These are phyloP conservation scores for Pseudozyma tsukubaensis DNA, from an alignment of 1,284 basidiomycete species.

Conservation along the genomic window DNA sequence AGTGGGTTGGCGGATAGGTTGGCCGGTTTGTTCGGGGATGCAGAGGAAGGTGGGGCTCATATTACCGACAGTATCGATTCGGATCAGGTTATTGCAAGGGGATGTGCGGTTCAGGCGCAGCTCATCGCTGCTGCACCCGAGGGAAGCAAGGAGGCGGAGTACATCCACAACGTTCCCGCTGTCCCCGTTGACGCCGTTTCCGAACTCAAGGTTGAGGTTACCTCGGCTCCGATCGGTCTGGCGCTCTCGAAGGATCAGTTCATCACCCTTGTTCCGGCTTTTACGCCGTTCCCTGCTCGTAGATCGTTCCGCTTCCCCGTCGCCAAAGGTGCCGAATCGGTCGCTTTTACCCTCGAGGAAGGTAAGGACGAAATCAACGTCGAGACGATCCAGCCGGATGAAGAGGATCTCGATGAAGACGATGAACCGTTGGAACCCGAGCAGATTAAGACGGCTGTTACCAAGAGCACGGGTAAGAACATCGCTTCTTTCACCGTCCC, in stretches of 20 bases:
- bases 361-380: slow-evolving; percentile 82
- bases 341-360: slow-evolving; percentile 87
- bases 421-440: slow-evolving; percentile 66
- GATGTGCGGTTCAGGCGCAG: slow-evolving; percentile 85
- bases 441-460: slow-evolving; percentile 56
- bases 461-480: slow-evolving; percentile 42
- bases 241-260: slow-evolving; percentile 75
- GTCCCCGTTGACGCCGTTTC: slow-evolving; percentile 70
- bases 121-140: slow-evolving; percentile 57
- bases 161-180: slow-evolving; percentile 51
- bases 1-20: slow-evolving; percentile 85
- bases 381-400: slow-evolving; percentile 70
- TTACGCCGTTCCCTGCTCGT: slow-evolving; percentile 78
- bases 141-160: slow-evolving; percentile 51
- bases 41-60: slow-evolving; percentile 73
- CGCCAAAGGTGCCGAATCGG: slow-evolving; percentile 33
- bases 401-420: slow-evolving; percentile 70
- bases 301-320: slow-evolving; percentile 75
- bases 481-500: slow-evolving; percentile 50
- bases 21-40: slow-evolving; percentile 78
- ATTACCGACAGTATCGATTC: slow-evolving; percentile 79
- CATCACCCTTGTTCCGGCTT: slow-evolving; percentile 66
- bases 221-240: slow-evolving; percentile 77
- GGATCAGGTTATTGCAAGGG: slow-evolving; percentile 87
- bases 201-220: slow-evolving; percentile 50